phyloP scores from a whole-genome alignment of 139 green algal genomes.

The Penium margaritaceum region DNA sequence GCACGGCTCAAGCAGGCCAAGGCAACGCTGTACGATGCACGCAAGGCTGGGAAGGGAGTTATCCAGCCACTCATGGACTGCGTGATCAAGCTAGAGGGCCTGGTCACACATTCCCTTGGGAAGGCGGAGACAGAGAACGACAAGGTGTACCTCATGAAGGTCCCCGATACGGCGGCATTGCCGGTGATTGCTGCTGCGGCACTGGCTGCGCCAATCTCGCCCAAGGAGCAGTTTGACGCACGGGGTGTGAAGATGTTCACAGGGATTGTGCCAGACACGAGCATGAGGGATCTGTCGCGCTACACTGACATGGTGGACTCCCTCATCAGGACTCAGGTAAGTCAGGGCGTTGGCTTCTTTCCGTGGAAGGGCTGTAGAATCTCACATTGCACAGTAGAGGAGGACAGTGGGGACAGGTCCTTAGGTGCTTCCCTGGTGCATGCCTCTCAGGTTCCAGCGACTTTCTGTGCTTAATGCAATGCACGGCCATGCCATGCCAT shows the following conservation, averaged over 20 bases:
- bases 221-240: slow-evolving; percentile 28
- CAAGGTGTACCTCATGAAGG: slow-evolving; percentile 39
- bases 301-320: slow-evolving; percentile 75
- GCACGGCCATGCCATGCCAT: no score
- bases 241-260: slow-evolving; percentile 37
- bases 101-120: slow-evolving; percentile 24
- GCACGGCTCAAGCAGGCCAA: slow-evolving; percentile 40
- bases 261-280: slow-evolving; percentile 36
- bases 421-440: no score
- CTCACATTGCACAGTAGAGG: no score
- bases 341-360: no score
- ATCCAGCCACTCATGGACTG: slow-evolving; percentile 33
- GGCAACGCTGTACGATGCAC: slow-evolving; percentile 25
- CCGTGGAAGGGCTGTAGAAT: no score
- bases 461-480: no score
- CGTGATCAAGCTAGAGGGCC: slow-evolving; percentile 36
- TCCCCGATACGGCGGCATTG: slow-evolving; percentile 25
- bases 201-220: slow-evolving; percentile 18
- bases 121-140: slow-evolving; percentile 45
- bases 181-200: slow-evolving; percentile 13
- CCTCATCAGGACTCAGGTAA: slow-evolving; percentile 59
- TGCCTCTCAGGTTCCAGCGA: no score
- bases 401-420: no score
- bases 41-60: slow-evolving; percentile 33
- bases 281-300: slow-evolving; percentile 43